Conservation (phyloP, 805 yeast genomes). For the Yamadazyma paraphyllophila region DNA sequence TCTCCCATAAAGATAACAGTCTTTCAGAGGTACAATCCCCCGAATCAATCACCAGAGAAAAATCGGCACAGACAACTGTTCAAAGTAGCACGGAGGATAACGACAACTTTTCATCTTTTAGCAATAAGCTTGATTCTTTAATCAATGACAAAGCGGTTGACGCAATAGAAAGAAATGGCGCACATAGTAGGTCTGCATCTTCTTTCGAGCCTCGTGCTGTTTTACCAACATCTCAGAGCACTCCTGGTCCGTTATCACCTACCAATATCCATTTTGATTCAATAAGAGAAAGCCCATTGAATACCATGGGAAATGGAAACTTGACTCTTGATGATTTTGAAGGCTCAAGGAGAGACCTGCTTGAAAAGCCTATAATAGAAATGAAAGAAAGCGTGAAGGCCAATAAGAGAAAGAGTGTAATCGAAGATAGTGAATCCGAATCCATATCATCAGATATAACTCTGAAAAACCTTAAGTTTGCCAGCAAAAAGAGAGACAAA, state of each 20-base stretch:
- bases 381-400: neutral
- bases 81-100: constrained; percentile 4
- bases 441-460: constrained; percentile 8
- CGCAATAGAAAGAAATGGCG: neutral
- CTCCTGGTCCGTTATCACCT: constrained; percentile 5
- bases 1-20: constrained; percentile 5
- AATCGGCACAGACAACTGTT: neutral
- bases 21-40: neutral
- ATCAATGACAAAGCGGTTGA: constrained; percentile 6
- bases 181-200: neutral
- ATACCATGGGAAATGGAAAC: constrained; percentile 50
- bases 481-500: constrained; percentile 51
- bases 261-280: constrained; percentile 45
- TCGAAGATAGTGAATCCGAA: constrained; percentile 11
- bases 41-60: neutral
- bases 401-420: neutral
- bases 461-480: constrained; percentile 20
- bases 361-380: constrained; percentile 5
- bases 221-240: neutral
- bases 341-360: constrained; percentile 11
- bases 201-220: neutral
- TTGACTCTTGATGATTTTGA: constrained; percentile 25
- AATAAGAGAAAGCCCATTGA: constrained; percentile 44
- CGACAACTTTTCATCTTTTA: constrained; percentile 13
- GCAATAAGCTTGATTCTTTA: constrained; percentile 14